Base-by-base conservation (phyloP, 2,329 filamentous ascomycete genomes). In the Metarhizium rileyi region DNA sequence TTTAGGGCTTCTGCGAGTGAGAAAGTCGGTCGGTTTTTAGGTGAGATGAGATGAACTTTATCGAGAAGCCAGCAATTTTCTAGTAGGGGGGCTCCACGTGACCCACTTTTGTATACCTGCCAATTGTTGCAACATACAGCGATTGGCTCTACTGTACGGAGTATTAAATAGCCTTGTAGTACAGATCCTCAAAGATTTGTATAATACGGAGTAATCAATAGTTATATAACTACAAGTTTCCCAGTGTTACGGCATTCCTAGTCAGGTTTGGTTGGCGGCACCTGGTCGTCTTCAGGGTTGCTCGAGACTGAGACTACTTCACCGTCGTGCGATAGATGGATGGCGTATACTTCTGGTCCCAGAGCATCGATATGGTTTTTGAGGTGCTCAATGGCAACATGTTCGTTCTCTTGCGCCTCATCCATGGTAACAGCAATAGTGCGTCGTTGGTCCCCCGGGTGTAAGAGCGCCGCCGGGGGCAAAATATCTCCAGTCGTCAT, bases 221-320 rank as follows among this genome's bases (percentile, higher is more conserved):
- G n/a, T n/a, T n/a, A n/a, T n/a, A n/a, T n/a, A n/a, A n/a, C n/a
- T n/a, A n/a, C n/a, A n/a, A n/a, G n/a, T n/a, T n/a, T n/a, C n/a
- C n/a, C n/a, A n/a, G n/a, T n/a, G n/a, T n/a, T n/a, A n/a, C n/a
- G n/a, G n/a, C n/a, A n/a, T n/a, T n/a, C n/a, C n/a, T n/a, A n/a
- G n/a, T n/a, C n/a, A n/a, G n/a, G n/a, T n/a, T n/a, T n/a, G n/a
- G n/a, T n/a, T n/a, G n/a, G n/a, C n/a, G n/a, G n/a, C 4, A 54
- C 60, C n/a, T 56, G n/a, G 36, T 67, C 63, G 35, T 66, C 55
- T 48, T 62, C 46, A 16, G 54, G 50, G 40, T 63, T 51, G 5
- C 53, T 60, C 40, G 56, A 59, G 14, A 38, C 26, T 9, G 42
- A 46, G 23, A 52, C 22, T 3, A 53, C 25, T 3, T 52, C 46